A percentile compares a stretch with the other conserved stretches of the same genome.
phyloP scores from a whole-genome alignment of 179 eudicot species.

The Beta corolliflora region DNA sequence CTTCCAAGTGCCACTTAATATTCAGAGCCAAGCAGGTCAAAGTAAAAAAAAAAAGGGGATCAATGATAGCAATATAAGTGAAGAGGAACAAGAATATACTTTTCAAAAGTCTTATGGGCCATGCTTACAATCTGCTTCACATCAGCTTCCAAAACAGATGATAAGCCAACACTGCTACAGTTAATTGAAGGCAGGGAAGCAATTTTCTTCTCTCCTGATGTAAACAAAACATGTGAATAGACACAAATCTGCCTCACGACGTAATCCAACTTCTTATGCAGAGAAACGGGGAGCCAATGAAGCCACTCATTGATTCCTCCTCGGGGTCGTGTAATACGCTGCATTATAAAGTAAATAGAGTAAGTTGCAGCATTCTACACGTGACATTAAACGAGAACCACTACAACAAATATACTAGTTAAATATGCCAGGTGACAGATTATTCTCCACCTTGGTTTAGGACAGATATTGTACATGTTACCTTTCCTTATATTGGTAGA shows the following conservation, averaged over 20 bases:
- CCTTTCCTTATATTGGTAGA: no score
- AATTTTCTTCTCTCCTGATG: conserved; percentile 45
- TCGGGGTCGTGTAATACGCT: conserved; percentile 91
- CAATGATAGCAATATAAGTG: not conserved
- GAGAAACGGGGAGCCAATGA: conserved; percentile 92
- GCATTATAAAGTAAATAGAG: conserved; percentile 27
- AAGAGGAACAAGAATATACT: conserved; percentile 44
- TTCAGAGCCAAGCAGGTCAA: conserved; percentile 17
- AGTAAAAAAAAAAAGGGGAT: not conserved
- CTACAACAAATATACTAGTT: not conserved
- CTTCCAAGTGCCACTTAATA: conserved; percentile 4
- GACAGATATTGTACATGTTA: no score
- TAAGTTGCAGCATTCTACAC: not conserved
- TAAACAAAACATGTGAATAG: conserved; percentile 51
- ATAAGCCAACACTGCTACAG: conserved; percentile 55
- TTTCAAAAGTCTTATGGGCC: conserved; percentile 83
- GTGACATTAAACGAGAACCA: not conserved
- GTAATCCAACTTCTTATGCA: conserved; percentile 64
- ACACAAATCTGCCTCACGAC: conserved; percentile 55
- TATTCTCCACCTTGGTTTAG: no score
- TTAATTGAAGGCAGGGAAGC: conserved; percentile 41
- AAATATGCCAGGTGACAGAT: not conserved
- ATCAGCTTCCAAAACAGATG: conserved; percentile 83
- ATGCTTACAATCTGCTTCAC: conserved; percentile 68
- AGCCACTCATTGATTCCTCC: conserved; percentile 95